Conservation (phyloP, 495 filamentous ascomycete genomes). For the Podospora pseudopauciseta region DNA sequence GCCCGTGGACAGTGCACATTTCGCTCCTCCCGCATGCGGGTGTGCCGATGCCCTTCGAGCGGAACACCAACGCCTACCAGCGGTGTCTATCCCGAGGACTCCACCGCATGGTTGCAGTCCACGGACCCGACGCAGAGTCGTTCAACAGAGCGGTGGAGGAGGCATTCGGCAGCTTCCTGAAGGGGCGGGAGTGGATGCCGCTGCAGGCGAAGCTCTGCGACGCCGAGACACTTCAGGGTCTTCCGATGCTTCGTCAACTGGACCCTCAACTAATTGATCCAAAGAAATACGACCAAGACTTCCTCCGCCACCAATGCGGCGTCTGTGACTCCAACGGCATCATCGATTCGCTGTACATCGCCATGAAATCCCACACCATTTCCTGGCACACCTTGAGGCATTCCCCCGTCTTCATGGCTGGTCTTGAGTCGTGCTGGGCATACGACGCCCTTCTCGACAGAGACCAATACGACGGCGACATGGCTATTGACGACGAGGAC, state of each 20-base stretch:
- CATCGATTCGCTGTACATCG: slow-evolving; percentile 54
- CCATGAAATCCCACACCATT: slow-evolving; percentile 49
- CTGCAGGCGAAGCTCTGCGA: slow-evolving; percentile 55
- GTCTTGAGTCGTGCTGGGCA: slow-evolving; percentile 49
- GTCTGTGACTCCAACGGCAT: slow-evolving; percentile 49
- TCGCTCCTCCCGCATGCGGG: slow-evolving; percentile 50
- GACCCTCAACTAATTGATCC: slow-evolving; percentile 35
- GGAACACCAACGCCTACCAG: slow-evolving; percentile 56
- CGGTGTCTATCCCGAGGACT: slow-evolving; percentile 54
- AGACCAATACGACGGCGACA: slow-evolving; percentile 36
- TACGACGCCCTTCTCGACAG: slow-evolving; percentile 48
- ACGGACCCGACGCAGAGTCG: slow-evolving; percentile 45
- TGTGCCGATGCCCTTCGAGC: slow-evolving; percentile 56
- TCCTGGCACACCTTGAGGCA: slow-evolving; percentile 44
- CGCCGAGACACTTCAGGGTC: slow-evolving; percentile 48
- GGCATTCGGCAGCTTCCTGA: slow-evolving; percentile 48
- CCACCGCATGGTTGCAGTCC: slow-evolving; percentile 50
- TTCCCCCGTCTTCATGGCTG: slow-evolving; percentile 44
- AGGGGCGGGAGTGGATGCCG: slow-evolving; percentile 50
- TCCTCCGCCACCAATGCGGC: slow-evolving; percentile 47
- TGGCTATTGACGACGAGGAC: slow-evolving; percentile 34
- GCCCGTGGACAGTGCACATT: slow-evolving; percentile 54
- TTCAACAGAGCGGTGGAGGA: slow-evolving; percentile 45
- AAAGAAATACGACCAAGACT: slow-evolving; percentile 43
- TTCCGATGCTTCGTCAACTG: slow-evolving; percentile 54